Percentiles rank a stretch among this genome's conserved stretches.
Conservation (phyloP, 2,329 filamentous ascomycete species). For the Calonectria henricotiae region DNA sequence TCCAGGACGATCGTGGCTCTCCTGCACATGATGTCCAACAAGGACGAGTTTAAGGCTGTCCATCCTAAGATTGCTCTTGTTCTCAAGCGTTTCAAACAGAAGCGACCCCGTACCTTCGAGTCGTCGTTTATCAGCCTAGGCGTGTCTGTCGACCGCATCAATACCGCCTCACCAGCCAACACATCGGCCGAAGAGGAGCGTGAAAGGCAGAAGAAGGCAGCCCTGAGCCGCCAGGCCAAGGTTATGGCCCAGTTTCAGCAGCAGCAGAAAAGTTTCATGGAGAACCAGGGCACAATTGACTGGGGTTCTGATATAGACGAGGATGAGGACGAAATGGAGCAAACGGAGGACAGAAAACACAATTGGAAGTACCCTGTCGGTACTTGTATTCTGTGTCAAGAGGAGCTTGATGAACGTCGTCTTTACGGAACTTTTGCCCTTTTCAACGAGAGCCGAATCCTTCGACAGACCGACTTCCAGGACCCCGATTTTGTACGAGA, state of each 20-base stretch:
- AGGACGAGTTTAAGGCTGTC: conserved; percentile 85
- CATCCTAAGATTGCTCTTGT: conserved; percentile 89
- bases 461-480: conserved; percentile 88
- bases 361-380: conserved; percentile 91
- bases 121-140: conserved; percentile 76
- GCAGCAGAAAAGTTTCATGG: conserved; percentile 95
- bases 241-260: conserved; percentile 99
- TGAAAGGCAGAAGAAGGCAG: conserved; percentile 91
- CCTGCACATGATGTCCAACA: conserved; percentile 75
- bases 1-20: conserved; percentile 77
- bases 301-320: conserved; percentile 88
- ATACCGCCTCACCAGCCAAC: conserved; percentile 85
- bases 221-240: conserved; percentile 88
- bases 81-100: conserved; percentile 88
- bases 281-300: conserved; percentile 88
- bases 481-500: conserved; percentile 90
- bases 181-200: conserved; percentile 80
- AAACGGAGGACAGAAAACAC: conserved; percentile 75
- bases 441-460: conserved; percentile 86
- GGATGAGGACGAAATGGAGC: conserved; percentile 76
- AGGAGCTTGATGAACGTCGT: conserved; percentile 90
- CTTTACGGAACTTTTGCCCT: conserved; percentile 96
- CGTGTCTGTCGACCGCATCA: conserved; percentile 83
- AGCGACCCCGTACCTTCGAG: conserved; percentile 82
- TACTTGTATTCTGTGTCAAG: conserved; percentile 96